Percentiles rank a stretch among this genome's conserved stretches.
phyloP scores from a whole-genome alignment of 108 stramenopile genomes.

The Epipyxis sp. region DNA sequence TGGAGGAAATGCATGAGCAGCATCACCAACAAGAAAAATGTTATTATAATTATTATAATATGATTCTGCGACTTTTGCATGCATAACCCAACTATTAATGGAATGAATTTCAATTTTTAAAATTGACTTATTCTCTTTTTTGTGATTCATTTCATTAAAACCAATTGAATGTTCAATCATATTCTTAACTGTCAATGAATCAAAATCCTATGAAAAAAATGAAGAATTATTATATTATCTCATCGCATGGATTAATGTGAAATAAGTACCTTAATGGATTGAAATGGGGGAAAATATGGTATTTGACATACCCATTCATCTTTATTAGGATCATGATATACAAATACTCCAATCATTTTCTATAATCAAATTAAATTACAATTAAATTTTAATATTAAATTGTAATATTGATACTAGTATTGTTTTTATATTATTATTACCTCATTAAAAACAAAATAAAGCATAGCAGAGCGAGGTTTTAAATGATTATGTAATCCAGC shows the following conservation, averaged over 20 bases:
- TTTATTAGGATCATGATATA: constrained; percentile 67
- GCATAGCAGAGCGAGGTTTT: constrained; percentile 67
- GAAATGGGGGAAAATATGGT: constrained; percentile 86
- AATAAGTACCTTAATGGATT: constrained; percentile 39
- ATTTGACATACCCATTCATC: constrained; percentile 89
- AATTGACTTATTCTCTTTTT: too few relatives aligned
- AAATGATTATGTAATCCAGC: constrained; percentile 37
- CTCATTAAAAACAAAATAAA: constrained; percentile 81
- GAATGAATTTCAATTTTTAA: constrained; percentile 55
- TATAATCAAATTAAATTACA: too few relatives aligned
- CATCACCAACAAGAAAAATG: constrained; percentile 76
- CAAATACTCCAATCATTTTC: constrained; percentile 77
- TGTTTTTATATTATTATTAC: constrained; percentile 31
- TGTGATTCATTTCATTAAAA: too few relatives aligned
- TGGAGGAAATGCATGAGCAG: constrained; percentile 91
- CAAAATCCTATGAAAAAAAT: too few relatives aligned
- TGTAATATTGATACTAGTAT: too few relatives aligned
- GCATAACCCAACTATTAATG: constrained; percentile 84
- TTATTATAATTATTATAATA: constrained; percentile 43
- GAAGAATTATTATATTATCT: too few relatives aligned
- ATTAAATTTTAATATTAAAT: too few relatives aligned
- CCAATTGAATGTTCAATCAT: too few relatives aligned
- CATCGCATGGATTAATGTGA: too few relatives aligned
- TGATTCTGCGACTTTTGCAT: constrained; percentile 55
- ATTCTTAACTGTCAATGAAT: too few relatives aligned